These are phyloP conservation scores for Ganoderma leucocontextum DNA, from an alignment of 1,284 basidiomycete genomes.

Conservation along the genomic window DNA sequence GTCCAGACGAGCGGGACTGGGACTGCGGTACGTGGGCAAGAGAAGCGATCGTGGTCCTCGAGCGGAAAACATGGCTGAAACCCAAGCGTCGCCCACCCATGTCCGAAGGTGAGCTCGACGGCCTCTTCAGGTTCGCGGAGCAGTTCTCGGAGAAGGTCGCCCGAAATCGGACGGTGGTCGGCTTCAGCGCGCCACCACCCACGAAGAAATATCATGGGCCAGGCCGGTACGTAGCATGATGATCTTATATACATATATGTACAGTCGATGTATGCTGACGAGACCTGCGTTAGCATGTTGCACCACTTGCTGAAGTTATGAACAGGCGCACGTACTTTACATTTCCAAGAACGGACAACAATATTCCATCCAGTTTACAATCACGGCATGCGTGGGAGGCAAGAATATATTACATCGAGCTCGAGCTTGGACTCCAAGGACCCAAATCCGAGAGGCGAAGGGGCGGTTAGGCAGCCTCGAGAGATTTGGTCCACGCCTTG, in stretches of 20 bases:
- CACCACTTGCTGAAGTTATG: conserved; percentile 13
- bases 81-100: background rate
- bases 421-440: too few species aligned
- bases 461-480: conserved; percentile 5
- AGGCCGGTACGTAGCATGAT: conserved; percentile 15
- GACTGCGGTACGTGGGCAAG: conserved; percentile 30
- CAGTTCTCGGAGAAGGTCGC: conserved; percentile 22
- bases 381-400: too few species aligned
- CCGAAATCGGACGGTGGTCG: conserved; percentile 10
- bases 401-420: too few species aligned
- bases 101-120: conserved; percentile 10
- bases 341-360: background rate
- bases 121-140: conserved; percentile 22
- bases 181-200: conserved; percentile 17
- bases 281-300: background rate
- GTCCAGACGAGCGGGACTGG: conserved; percentile 18
- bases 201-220: conserved; percentile 25
- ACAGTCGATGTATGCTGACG: background rate
- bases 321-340: background rate
- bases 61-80: conserved; percentile 11
- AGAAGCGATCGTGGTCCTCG: conserved; percentile 24
- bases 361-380: background rate
- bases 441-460: background rate
- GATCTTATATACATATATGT: background rate
- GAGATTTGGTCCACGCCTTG: conserved; percentile 17